Evolutionary conservation across 257 asterid genomes (phyloP), one percentile per base, ranked within the genome.

Genomic region (Anisodus acutangulus): DNA sequence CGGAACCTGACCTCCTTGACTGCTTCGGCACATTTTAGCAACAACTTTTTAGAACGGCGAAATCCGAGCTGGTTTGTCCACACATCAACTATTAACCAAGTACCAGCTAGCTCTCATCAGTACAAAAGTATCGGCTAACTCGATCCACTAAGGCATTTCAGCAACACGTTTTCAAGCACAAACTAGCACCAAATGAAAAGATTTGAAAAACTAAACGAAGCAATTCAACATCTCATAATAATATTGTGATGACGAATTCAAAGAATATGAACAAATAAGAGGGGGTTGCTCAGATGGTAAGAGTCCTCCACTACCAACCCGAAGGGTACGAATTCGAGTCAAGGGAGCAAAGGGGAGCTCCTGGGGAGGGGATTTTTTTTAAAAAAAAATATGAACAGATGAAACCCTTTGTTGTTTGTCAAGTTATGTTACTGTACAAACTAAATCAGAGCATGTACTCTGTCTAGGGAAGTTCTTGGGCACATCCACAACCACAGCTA

Each of bases 381-480:
- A 22, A 31, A 31, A 31, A 22, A 74, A 22, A 74, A 74, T 22
- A 76, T 22, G 5, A 67, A 67, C 74, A 67, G 49, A 35, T 37
- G 47, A 59, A n/a, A 37, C 17, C 4, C 49, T 39, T 10, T 64
- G 71, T 64, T 31, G 8, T 31, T 26, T 74, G 45, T 49, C 81
- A 76, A 49, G 51, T 22, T 26, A 51, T 76, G 45, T 51, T 2
- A 76, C 81, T 76, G 22, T 76, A 76, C 81, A 76, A 76, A 57
- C 12, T 22, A 49, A 13, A 8, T 74, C 81, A 22, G 6, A 74
- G 57, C 62, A 49, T 49, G 45, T 22, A 6, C 62, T 49, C 19
- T 49, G 37, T 53, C 43, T 49, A 72, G n/a, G 80, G 39, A 72
- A 10, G 60, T 76, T 76, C 58, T 76, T 76, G 45, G 6, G 9